Evolutionary conservation across 108 stramenopile species (phyloP).

Genomic region (Tribonema minus): DNA sequence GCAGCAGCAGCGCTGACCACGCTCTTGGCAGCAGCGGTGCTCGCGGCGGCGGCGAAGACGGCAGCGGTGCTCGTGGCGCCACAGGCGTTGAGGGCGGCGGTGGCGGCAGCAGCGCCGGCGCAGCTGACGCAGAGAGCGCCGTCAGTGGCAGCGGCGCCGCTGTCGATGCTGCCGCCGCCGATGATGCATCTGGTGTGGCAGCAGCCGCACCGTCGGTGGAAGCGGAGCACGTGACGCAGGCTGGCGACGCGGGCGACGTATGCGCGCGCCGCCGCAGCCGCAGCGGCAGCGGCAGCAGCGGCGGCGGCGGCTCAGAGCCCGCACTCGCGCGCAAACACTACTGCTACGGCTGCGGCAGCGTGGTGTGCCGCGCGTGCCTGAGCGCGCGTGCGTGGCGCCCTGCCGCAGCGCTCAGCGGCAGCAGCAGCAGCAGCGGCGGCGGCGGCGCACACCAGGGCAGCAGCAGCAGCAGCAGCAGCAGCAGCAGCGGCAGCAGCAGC

Average conservation of each 20-base stretch:
- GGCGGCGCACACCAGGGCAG: too few species aligned
- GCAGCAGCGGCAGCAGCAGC: too few species aligned
- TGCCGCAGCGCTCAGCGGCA: too few species aligned
- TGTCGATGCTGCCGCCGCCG: neutral
- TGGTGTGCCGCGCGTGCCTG: constrained; percentile 16
- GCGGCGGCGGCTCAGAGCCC: too few species aligned
- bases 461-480: too few species aligned
- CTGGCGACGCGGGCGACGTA: neutral
- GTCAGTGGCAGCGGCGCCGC: neutral
- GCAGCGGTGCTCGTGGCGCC: neutral
- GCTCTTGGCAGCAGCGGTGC: neutral
- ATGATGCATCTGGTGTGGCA: neutral
- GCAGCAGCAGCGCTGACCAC: neutral
- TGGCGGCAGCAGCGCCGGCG: neutral
- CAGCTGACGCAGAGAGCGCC: neutral
- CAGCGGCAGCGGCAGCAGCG: neutral
- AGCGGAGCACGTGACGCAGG: neutral
- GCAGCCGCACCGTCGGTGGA: neutral
- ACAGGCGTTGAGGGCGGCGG: neutral
- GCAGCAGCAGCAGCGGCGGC: too few species aligned
- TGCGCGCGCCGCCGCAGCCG: neutral
- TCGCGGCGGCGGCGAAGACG: too few species aligned
- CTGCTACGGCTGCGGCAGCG: neutral
- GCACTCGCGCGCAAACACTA: too few species aligned
- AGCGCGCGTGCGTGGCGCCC: too few species aligned